Evolutionary conservation across 306 rosid species (phyloP).

Genomic region (Inga oerstediana): DNA sequence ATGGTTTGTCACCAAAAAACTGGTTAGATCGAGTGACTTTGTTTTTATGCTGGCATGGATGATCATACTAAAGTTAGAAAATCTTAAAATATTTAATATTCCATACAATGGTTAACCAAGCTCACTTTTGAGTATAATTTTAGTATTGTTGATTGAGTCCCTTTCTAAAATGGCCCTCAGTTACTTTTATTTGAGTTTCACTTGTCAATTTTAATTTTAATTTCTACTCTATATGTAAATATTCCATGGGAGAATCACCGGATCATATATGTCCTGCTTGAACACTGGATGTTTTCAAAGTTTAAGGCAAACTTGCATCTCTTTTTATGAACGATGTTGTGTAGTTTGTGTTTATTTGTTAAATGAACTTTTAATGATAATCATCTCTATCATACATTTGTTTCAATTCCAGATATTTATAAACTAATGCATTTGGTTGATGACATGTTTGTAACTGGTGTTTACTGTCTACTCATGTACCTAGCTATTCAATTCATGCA

Average conservation of each 20-base stretch:
- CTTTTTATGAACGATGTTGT: neutral
- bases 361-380: slow-evolving; percentile 6
- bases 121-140: neutral
- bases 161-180: neutral
- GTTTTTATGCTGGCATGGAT: neutral
- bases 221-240: neutral
- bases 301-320: neutral
- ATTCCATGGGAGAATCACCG: neutral
- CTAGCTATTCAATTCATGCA: neutral
- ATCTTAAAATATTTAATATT: neutral
- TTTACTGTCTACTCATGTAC: neutral
- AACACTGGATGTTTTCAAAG: neutral
- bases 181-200: neutral
- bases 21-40: neutral
- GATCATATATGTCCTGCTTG: neutral
- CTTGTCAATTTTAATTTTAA: neutral
- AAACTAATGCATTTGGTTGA: slow-evolving; percentile 1
- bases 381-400: neutral
- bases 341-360: neutral
- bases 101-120: neutral
- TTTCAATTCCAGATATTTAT: neutral
- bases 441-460: neutral
- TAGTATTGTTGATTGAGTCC: neutral
- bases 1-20: neutral
- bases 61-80: neutral